Base-by-base conservation (phyloP, 495 filamentous ascomycete genomes). In the Podospora pseudoanserina region DNA sequence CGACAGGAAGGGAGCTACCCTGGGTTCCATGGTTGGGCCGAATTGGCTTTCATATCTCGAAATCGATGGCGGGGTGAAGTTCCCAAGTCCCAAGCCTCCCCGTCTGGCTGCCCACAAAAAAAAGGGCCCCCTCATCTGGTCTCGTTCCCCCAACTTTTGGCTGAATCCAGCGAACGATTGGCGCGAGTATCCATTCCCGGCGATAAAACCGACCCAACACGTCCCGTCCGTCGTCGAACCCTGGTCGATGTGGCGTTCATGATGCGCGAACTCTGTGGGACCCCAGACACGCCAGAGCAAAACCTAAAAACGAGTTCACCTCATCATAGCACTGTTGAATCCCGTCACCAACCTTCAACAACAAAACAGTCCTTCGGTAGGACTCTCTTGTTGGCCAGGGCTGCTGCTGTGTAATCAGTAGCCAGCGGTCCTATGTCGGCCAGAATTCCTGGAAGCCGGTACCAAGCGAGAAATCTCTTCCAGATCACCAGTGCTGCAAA, bases 371-470 rank as follows among this genome's bases (percentile, higher is more conserved):
- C 44, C 63, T 61, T 30, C 44, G 7, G 11, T 32, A 19, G 26
- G 39, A 49, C 7, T 49, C 39, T 39, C 34, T 23, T 60, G 58
- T 56, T 15, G 30, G 39, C 65, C 60, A 32, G 56, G 26, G 30
- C 44, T 20, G 60, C n/a, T 28, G 16, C 18, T 3, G 20, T 60
- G 65, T n/a, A 4, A 64, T 26, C 53, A 60, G 27, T 68, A 73
- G 67, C 23, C 16, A 61, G 59, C 59, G 73, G 71, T 67, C 69
- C 57, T 71, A 68, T 69, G 61, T 73, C 73, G 73, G 73, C 69
- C 65, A 70, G 63, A 71, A 53, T 69, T 56, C 20, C 32, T 20
- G 44, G 49, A 57, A 59, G 27, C 20, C 65, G 20, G 20, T 65
- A 59, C 5, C 19, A 59, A 49, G 39, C 39, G 39, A 49, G 39